These are phyloP conservation scores for Skeletonema marinoi DNA, from an alignment of 108 stramenopile species.

Conservation along the genomic window DNA sequence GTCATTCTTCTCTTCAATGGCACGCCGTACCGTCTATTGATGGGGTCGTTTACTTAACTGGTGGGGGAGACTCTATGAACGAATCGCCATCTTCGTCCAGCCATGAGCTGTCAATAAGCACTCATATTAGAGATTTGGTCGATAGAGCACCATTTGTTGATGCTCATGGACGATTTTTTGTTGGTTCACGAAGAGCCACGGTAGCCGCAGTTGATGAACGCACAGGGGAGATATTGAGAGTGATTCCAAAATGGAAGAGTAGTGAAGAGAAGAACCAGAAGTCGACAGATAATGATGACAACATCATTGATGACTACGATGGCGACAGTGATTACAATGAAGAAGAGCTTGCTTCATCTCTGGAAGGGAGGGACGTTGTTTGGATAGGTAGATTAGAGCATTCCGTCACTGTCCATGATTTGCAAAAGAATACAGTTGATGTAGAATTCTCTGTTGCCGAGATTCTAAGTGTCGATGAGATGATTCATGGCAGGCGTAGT, in stretches of 20 bases:
- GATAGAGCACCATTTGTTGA: conserved; percentile 82
- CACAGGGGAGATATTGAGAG: conserved; percentile 77
- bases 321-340: conserved; percentile 7
- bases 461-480: conserved; percentile 71
- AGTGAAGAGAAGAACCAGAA: background rate
- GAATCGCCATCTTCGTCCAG: conserved; percentile 1
- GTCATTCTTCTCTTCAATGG: conserved; percentile 35
- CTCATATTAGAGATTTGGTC: conserved; percentile 72
- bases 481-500: conserved; percentile 51
- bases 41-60: conserved; percentile 73
- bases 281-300: background rate
- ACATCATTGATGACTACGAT: conserved; percentile 4
- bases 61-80: conserved; percentile 17
- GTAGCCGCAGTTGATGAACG: conserved; percentile 71
- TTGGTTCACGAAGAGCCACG: conserved; percentile 63
- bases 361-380: conserved; percentile 65
- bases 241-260: conserved; percentile 54
- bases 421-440: conserved; percentile 64
- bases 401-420: conserved; percentile 75
- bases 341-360: conserved; percentile 28
- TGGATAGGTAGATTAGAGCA: conserved; percentile 90
- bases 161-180: conserved; percentile 70
- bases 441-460: conserved; percentile 73
- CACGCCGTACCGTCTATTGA: conserved; percentile 82
- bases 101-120: conserved; percentile 55